Evolutionary conservation across 805 yeast species (phyloP).

Genomic region (Cyberlindnera amylophila): DNA sequence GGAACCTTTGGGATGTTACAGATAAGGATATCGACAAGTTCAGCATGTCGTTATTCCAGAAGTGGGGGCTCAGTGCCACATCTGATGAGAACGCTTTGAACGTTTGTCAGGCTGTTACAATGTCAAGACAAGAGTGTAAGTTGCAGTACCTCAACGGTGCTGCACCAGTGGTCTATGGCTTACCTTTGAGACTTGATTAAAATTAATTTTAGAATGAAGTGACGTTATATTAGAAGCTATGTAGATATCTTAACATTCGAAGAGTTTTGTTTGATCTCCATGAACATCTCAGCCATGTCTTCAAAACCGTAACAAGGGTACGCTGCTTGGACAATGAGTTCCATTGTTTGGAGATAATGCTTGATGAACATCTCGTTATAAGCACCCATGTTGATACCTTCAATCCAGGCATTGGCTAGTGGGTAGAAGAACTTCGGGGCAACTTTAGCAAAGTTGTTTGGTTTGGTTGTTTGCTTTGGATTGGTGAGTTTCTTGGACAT

Average conservation of each 20-base stretch:
- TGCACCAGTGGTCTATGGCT: slow-evolving; percentile 88
- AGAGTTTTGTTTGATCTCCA: slow-evolving; percentile 22
- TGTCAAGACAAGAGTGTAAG: slow-evolving; percentile 64
- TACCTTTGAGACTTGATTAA: slow-evolving; percentile 49
- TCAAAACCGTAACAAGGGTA: slow-evolving; percentile 40
- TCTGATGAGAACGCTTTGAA: slow-evolving; percentile 12
- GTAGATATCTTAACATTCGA: slow-evolving; percentile 8
- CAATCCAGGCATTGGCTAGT: slow-evolving; percentile 49
- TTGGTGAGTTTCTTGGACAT: slow-evolving; percentile 32
- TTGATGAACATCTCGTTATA: slow-evolving; percentile 47
- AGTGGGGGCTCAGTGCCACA: slow-evolving; percentile 55
- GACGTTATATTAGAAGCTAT: neutral
- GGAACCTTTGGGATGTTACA: slow-evolving; percentile 94
- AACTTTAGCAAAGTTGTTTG: slow-evolving; percentile 33
- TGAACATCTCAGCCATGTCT: slow-evolving; percentile 30
- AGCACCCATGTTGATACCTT: slow-evolving; percentile 51
- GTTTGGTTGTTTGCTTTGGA: slow-evolving; percentile 10
- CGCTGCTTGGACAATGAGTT: slow-evolving; percentile 44
- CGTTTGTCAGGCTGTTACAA: slow-evolving; percentile 53
- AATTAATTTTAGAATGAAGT: neutral
- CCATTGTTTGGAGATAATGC: slow-evolving; percentile 47
- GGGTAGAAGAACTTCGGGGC: slow-evolving; percentile 50
- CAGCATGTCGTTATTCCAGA: slow-evolving; percentile 53
- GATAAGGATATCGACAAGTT: slow-evolving; percentile 91
- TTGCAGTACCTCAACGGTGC: slow-evolving; percentile 81